phyloP scores from a whole-genome alignment of 225 moss, liverwort and hornwort genomes.

The Climacium dendroides region DNA sequence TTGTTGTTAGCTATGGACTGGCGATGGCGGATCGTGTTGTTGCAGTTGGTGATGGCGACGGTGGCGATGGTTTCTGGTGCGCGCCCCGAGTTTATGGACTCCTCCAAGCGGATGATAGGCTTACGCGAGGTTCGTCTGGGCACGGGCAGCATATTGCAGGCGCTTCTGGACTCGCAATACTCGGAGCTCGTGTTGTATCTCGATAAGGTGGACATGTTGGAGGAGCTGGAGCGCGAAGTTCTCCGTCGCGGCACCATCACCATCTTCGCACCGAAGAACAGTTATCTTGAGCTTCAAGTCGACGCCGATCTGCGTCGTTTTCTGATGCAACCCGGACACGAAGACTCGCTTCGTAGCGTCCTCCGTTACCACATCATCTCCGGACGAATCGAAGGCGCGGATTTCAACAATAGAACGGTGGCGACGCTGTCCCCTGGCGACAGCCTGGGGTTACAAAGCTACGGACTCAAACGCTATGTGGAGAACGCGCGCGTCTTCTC shows the following conservation, averaged over 20 bases:
- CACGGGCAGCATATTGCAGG: slow-evolving; percentile 59
- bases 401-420: slow-evolving; percentile 31
- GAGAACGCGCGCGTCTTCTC: slow-evolving; percentile 50
- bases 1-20: slow-evolving; percentile 3
- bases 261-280: slow-evolving; percentile 70
- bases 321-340: slow-evolving; percentile 58
- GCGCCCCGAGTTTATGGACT: background rate
- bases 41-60: background rate
- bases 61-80: background rate
- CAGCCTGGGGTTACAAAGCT: slow-evolving; percentile 15
- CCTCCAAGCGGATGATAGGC: slow-evolving; percentile 1
- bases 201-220: slow-evolving; percentile 76
- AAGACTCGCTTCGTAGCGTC: slow-evolving; percentile 32
- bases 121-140: slow-evolving; percentile 19
- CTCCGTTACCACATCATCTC: slow-evolving; percentile 59
- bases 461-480: slow-evolving; percentile 35
- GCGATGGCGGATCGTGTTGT: slow-evolving; percentile 14
- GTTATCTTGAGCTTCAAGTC: slow-evolving; percentile 28
- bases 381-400: slow-evolving; percentile 34
- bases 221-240: slow-evolving; percentile 67
- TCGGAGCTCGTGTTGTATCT: slow-evolving; percentile 73
- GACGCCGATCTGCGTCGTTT: slow-evolving; percentile 43
- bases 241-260: slow-evolving; percentile 37
- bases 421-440: slow-evolving; percentile 26
- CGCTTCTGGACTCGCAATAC: slow-evolving; percentile 80